Conservation (phyloP, 1,284 basidiomycete species). For the Bothia castanella region DNA sequence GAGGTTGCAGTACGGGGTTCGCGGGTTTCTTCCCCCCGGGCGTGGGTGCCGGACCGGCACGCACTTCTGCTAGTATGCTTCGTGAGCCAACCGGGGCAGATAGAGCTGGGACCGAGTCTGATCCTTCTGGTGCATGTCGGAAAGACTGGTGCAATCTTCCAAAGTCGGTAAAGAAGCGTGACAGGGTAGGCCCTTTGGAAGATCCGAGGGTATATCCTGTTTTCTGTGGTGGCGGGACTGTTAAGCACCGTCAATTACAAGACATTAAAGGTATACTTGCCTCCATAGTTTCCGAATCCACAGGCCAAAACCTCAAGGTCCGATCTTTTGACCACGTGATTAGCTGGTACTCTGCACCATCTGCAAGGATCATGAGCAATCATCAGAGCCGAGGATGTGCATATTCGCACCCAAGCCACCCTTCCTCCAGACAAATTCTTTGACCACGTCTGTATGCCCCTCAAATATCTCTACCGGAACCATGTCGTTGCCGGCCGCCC, state of each 20-base stretch:
- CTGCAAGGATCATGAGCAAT: constrained; percentile 27
- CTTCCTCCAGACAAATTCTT: constrained; percentile 96
- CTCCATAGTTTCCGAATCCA: constrained; percentile 69
- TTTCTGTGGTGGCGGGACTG: constrained; percentile 34
- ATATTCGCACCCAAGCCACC: constrained; percentile 47
- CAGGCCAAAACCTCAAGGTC: constrained; percentile 88
- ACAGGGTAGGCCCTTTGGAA: constrained; percentile 21
- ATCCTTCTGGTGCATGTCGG: constrained; percentile 43
- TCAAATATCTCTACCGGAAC: constrained; percentile 74
- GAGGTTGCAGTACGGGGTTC: constrained; percentile 37
- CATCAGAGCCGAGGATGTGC: neutral
- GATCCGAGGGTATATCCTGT: constrained; percentile 37
- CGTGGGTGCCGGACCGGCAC: constrained; percentile 47
- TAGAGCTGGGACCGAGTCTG: constrained; percentile 38
- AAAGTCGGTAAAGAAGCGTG: constrained; percentile 23
- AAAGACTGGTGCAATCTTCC: constrained; percentile 40
- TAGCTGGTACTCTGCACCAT: constrained; percentile 80
- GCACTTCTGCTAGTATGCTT: constrained; percentile 64
- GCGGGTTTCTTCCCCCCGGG: constrained; percentile 19
- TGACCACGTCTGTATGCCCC: constrained; percentile 91
- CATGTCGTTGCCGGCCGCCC: constrained; percentile 48
- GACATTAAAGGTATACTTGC: constrained; percentile 31
- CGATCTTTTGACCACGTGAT: constrained; percentile 98
- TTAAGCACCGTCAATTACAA: neutral
- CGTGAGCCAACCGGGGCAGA: constrained; percentile 68